These are phyloP conservation scores for Lojkania enalia DNA, from an alignment of 2,329 filamentous ascomycete species.

Conservation along the genomic window DNA sequence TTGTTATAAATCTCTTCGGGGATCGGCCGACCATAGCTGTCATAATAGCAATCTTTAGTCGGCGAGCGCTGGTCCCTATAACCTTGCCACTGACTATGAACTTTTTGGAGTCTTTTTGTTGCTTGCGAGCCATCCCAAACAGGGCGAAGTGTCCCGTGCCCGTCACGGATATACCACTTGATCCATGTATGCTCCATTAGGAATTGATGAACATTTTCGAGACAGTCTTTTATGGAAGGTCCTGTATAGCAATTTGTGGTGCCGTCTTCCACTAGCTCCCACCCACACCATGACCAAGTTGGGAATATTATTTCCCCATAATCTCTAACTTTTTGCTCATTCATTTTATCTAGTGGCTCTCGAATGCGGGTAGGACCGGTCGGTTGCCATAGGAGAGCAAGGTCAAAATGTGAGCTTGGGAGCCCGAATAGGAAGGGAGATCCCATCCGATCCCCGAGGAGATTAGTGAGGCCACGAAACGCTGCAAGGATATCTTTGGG, in stretches of 20 bases:
- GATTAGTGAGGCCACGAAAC: conserved; percentile 1
- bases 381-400: not conserved
- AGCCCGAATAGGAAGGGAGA: not conserved
- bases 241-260: not conserved
- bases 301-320: no score
- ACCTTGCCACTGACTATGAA: not conserved
- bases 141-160: not conserved
- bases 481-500: conserved; percentile 7
- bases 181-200: conserved; percentile 1
- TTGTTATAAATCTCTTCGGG: not conserved
- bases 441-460: not conserved
- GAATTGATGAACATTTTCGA: not conserved
- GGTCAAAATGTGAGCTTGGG: not conserved
- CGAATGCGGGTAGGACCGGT: not conserved
- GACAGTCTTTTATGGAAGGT: not conserved
- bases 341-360: not conserved
- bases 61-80: not conserved
- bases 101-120: not conserved
- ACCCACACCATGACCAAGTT: not conserved
- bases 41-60: not conserved
- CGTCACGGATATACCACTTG: not conserved
- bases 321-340: no score
- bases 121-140: not conserved
- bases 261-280: not conserved
- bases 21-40: conserved; percentile 2